Conservation (phyloP, 2,329 filamentous ascomycete genomes). For the Lasiodiplodia gonubiensis region DNA sequence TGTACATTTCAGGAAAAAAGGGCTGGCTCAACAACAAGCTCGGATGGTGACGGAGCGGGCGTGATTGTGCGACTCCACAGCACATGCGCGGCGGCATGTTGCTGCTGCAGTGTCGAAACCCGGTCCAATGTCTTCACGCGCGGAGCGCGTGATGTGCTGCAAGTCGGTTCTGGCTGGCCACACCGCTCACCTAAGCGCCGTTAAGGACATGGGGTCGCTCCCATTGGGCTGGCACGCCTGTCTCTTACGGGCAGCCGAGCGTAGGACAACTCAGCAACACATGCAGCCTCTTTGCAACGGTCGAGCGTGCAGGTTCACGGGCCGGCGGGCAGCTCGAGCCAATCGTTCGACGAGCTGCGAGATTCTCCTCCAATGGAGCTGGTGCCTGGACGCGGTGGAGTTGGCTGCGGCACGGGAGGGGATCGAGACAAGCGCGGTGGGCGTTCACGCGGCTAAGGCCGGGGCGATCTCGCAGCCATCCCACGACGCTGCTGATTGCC, state of each 20-base stretch:
- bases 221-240: conserved; percentile 7
- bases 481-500: conserved; percentile 11
- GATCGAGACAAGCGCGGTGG: conserved; percentile 4
- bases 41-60: not conserved
- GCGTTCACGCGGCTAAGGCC: not conserved
- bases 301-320: not conserved
- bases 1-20: not conserved
- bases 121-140: conserved; percentile 15
- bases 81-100: not conserved
- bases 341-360: not conserved
- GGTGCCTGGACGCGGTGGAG: not conserved
- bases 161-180: conserved; percentile 6
- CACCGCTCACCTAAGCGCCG: conserved; percentile 20
- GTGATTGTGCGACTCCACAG: conserved; percentile 1
- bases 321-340: conserved; percentile 11
- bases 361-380: conserved; percentile 4
- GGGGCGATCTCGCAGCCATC: conserved; percentile 15
- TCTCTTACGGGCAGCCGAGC: conserved; percentile 1
- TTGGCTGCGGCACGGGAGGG: conserved; percentile 8
- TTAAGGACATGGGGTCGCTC: conserved; percentile 12
- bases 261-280: conserved; percentile 22
- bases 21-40: not conserved
- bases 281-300: conserved; percentile 1
- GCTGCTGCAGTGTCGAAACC: conserved; percentile 14
- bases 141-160: conserved; percentile 18